These are phyloP conservation scores for Zasmidium citrigriseum DNA, from an alignment of 2,329 filamentous ascomycete genomes.

Conservation along the genomic window DNA sequence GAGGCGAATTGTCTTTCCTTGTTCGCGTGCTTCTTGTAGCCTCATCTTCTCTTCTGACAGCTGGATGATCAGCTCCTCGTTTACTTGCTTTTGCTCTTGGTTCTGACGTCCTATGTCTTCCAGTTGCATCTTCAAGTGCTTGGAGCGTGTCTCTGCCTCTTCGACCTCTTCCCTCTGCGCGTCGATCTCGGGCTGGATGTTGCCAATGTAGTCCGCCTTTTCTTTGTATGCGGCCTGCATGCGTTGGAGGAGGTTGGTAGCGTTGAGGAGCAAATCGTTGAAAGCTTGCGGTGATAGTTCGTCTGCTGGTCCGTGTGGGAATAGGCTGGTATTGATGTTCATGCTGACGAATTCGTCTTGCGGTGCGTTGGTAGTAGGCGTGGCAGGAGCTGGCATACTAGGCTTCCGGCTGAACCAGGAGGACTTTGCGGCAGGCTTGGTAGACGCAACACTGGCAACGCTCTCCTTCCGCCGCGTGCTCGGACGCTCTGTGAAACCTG, in stretches of 20 bases:
- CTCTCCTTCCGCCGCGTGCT: constrained; percentile 17
- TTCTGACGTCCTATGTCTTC: constrained; percentile 60
- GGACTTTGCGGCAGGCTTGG: constrained; percentile 6
- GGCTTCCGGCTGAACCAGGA: constrained; percentile 37
- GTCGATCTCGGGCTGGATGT: constrained; percentile 56
- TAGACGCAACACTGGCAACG: constrained; percentile 5
- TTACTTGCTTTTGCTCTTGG: constrained; percentile 57
- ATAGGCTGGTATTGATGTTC: constrained; percentile 56
- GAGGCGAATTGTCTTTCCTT: constrained; percentile 21
- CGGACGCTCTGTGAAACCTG: constrained; percentile 35
- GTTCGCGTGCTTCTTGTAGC: constrained; percentile 35
- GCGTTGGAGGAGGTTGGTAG: constrained; percentile 55
- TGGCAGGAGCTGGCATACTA: constrained; percentile 10
- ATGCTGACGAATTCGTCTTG: constrained; percentile 56
- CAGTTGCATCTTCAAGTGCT: constrained; percentile 61
- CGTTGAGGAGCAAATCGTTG: constrained; percentile 58
- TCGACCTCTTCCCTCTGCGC: constrained; percentile 63
- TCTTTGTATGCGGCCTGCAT: constrained; percentile 60
- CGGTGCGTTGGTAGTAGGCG: constrained; percentile 10
- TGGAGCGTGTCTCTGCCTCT: constrained; percentile 58
- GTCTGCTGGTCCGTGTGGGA: constrained; percentile 52
- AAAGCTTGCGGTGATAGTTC: constrained; percentile 56
- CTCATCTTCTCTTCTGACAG: constrained; percentile 49
- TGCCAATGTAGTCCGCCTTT: constrained; percentile 51
- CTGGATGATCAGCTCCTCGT: constrained; percentile 53